Evolutionary conservation across 345 rosid species (phyloP), one percentile per base, ranked within the genome.

Genomic region (Aurinia saxatilis): DNA sequence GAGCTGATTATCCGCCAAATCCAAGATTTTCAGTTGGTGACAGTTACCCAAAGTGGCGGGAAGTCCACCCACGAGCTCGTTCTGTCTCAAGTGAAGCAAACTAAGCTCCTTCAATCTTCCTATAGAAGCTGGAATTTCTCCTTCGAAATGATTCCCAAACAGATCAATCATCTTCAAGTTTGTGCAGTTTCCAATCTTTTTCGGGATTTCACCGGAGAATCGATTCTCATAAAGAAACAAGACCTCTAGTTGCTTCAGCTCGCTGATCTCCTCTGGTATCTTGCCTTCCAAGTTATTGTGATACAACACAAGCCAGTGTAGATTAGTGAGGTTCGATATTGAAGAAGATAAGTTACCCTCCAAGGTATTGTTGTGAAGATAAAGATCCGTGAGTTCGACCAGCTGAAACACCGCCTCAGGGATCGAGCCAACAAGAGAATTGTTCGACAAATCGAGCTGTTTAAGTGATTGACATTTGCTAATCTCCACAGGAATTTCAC

Each of bases 291-390:
- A 75, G 65, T 77, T 86, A 76, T 93, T 93, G 76, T 84, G 92
- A 69, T 79, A 85, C 66, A 93, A 49, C 1, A 82, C 91, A 19
- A 93, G 74, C 42, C 82, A 78, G 59, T 81, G 86, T 36, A 93
- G 76, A 61, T 79, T 81, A 60, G 63, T 77, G 54, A 93, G 90
- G 73, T 93, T 93, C 15, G 78, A 79, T 58, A 90, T 73, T 0
- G 54, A 65, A 17, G 90, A 78, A 64, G 90, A 80, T 51, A 93
- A 68, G 17, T 73, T 71, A 50, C 99, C 97, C 10, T 48, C 81
- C 79, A 93, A 79, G 79, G 79, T 85, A 71, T 93, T 93, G 79
- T 93, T 93, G 71, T 90, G 90, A 29, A 93, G 91, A 46, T 87
- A 87, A 30, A 93, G 88, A 68, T 84, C 73, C 8, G 81, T 83